Conservation (phyloP, 805 yeast genomes). For the Wickerhamiella sorbophila region DNA sequence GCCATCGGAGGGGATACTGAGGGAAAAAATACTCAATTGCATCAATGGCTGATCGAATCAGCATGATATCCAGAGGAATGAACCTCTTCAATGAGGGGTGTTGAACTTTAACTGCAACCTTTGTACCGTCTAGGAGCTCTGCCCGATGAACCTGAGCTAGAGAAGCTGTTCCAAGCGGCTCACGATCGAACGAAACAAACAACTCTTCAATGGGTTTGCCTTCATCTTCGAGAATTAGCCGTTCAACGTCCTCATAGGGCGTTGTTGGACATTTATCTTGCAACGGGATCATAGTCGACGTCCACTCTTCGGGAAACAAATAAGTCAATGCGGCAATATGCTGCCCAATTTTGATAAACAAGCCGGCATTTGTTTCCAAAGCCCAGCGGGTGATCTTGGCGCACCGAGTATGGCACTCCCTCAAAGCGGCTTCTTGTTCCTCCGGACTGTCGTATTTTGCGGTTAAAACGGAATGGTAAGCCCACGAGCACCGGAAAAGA, state of each 20-base stretch:
- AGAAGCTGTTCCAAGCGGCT: slow-evolving; percentile 90
- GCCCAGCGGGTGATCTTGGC: slow-evolving; percentile 71
- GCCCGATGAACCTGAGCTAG: slow-evolving; percentile 93
- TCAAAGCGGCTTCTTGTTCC: slow-evolving; percentile 38
- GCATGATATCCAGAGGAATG: slow-evolving; percentile 75
- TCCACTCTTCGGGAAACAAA: slow-evolving; percentile 86
- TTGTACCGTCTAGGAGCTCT: slow-evolving; percentile 40
- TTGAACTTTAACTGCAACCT: slow-evolving; percentile 88
- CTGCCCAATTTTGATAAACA: slow-evolving; percentile 89
- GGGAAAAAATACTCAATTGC: slow-evolving; percentile 73
- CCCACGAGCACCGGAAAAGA: slow-evolving; percentile 44
- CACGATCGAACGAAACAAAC: slow-evolving; percentile 50
- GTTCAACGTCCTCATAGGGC: slow-evolving; percentile 48
- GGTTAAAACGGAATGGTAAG: slow-evolving; percentile 47
- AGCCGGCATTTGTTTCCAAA: slow-evolving; percentile 75
- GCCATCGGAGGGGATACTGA: slow-evolving; percentile 85
- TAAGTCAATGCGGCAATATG: slow-evolving; percentile 88
- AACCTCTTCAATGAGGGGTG: slow-evolving; percentile 78
- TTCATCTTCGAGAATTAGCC: slow-evolving; percentile 55
- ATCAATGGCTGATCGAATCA: slow-evolving; percentile 64
- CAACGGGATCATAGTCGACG: slow-evolving; percentile 80
- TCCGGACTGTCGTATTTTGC: slow-evolving; percentile 31
- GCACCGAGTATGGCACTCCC: slow-evolving; percentile 56
- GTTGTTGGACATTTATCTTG: slow-evolving; percentile 86
- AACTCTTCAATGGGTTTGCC: slow-evolving; percentile 45